phyloP scores from a whole-genome alignment of 2,329 filamentous ascomycete species.

The Talaromyces marneffei region DNA sequence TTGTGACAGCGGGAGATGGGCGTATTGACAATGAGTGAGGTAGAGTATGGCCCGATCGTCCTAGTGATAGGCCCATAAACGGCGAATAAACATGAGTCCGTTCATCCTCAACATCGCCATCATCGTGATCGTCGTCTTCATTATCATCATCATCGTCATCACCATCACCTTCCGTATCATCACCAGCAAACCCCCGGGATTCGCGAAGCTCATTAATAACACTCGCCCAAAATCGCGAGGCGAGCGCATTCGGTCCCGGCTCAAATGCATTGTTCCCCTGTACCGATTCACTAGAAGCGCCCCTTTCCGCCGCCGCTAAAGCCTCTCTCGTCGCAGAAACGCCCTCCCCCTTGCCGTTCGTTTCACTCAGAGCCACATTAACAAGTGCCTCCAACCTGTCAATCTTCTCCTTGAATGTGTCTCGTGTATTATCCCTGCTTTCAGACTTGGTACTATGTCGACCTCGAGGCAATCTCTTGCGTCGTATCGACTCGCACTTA shows the following conservation, averaged over 20 bases:
- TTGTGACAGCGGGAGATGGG: neutral
- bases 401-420: slow-evolving; percentile 15
- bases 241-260: neutral
- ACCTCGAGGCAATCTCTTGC: slow-evolving; percentile 18
- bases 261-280: neutral
- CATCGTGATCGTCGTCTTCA: neutral
- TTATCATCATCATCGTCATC: neutral
- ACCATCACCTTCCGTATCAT: slow-evolving; percentile 4
- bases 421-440: neutral
- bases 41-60: neutral
- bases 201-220: slow-evolving; percentile 3
- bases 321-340: neutral
- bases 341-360: neutral
- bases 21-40: slow-evolving; percentile 5
- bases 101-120: neutral
- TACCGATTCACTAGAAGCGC: too few relatives aligned
- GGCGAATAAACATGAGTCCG: neutral
- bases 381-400: slow-evolving; percentile 15
- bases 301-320: neutral
- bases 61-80: slow-evolving; percentile 3
- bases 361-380: slow-evolving; percentile 4
- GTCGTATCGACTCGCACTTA: slow-evolving; percentile 16
- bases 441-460: slow-evolving; percentile 11
- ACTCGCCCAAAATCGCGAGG: neutral
- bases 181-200: neutral